Conservation (phyloP, 164 flowering plant species). For the Kalanchoe fedtschenkoi region DNA sequence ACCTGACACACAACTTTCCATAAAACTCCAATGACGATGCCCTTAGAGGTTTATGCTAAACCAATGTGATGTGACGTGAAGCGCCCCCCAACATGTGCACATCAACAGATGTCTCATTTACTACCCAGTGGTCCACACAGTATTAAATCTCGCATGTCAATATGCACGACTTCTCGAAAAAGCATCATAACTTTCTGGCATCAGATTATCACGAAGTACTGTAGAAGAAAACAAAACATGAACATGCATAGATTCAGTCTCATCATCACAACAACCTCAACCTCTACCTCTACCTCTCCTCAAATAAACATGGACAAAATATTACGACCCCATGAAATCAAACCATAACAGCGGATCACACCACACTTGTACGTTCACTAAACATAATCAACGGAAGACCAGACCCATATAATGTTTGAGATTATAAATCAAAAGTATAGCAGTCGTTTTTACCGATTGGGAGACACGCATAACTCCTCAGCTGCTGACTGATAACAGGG, state of each 20-base stretch:
- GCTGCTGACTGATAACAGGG: conserved; percentile 25
- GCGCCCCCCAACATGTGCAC: background rate
- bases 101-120: background rate
- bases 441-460: background rate
- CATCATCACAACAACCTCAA: background rate
- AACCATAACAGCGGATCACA: background rate
- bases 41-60: no score
- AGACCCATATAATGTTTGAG: no score
- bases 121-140: conserved; percentile 1
- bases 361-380: background rate
- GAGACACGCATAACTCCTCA: background rate
- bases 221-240: background rate
- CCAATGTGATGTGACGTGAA: no score
- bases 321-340: background rate
- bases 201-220: background rate
- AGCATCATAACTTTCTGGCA: background rate
- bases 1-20: no score
- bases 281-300: no score
- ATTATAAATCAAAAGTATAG: background rate
- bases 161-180: background rate
- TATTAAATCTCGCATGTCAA: conserved; percentile 17
- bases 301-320: background rate
- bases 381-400: no score
- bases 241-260: conserved; percentile 1
- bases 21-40: no score